These are phyloP conservation scores for Boletus coccyginus DNA, from an alignment of 768 basidiomycete species.

Conservation along the genomic window DNA sequence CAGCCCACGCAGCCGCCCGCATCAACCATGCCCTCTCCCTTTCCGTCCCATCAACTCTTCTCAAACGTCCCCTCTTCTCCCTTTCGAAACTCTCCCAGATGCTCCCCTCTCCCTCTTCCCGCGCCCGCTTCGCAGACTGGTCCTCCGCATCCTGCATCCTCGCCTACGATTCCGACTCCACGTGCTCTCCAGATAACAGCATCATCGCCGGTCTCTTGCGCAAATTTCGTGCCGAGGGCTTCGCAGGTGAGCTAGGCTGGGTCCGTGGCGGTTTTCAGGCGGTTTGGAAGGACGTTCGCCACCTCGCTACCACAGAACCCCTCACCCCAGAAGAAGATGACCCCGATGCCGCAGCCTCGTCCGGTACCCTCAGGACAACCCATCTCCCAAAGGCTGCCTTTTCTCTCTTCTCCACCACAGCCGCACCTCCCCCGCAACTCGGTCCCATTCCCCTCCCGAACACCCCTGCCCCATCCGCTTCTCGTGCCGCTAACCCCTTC, in stretches of 20 bases:
- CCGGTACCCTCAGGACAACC: constrained; percentile 47
- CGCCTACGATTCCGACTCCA: constrained; percentile 83
- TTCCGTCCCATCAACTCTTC: constrained; percentile 90
- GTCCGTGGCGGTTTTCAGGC: constrained; percentile 81
- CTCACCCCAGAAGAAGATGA: constrained; percentile 51
- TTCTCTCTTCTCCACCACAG: constrained; percentile 45
- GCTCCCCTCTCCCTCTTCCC: constrained; percentile 63
- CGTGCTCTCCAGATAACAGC: constrained; percentile 53
- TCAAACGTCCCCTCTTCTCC: constrained; percentile 87
- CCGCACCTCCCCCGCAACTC: constrained; percentile 15
- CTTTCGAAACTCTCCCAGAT: constrained; percentile 74
- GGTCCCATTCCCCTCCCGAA: constrained; percentile 6
- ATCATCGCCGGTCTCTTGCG: constrained; percentile 72
- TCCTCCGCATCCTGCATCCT: constrained; percentile 59
- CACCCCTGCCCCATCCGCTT: constrained; percentile 22
- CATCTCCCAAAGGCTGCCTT: constrained; percentile 66
- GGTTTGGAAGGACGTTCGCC: constrained; percentile 51
- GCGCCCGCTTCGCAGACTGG: constrained; percentile 62
- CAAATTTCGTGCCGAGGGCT: constrained; percentile 67
- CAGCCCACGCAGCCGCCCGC: constrained; percentile 64
- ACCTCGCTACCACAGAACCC: constrained; percentile 51
- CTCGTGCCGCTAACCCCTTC: constrained; percentile 71
- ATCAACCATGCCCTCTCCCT: constrained; percentile 74
- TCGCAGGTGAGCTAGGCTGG: constrained; percentile 66
- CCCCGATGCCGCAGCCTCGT: constrained; percentile 32